These are phyloP conservation scores for Saccharomyces paradoxus DNA, from an alignment of 805 yeast species.

Conservation along the genomic window DNA sequence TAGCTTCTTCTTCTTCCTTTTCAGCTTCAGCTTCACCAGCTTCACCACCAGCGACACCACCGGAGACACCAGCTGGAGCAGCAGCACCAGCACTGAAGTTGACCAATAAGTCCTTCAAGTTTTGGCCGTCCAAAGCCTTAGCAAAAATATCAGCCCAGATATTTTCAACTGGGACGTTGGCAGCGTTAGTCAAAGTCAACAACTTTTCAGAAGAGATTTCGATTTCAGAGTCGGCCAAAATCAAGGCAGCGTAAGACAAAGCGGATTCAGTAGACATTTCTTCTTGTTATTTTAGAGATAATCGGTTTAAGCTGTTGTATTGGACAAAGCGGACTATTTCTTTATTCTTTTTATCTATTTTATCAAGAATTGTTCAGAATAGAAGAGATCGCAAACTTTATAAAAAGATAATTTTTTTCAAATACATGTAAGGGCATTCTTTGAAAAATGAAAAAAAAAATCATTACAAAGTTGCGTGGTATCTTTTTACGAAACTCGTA, in stretches of 20 bases:
- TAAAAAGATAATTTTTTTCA: not conserved
- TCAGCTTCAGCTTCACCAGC: conserved; percentile 46
- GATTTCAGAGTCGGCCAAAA: conserved; percentile 93
- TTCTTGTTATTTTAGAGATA: conserved; percentile 7
- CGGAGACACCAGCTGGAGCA: conserved; percentile 34
- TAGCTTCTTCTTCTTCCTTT: conserved; percentile 46
- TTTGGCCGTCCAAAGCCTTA: conserved; percentile 72
- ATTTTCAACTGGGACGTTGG: conserved; percentile 53
- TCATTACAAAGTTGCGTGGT: not conserved
- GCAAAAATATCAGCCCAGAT: conserved; percentile 76
- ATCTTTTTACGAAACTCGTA: not conserved
- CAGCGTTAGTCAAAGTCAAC: conserved; percentile 62
- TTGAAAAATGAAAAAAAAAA: not conserved
- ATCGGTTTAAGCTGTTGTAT: conserved; percentile 8
- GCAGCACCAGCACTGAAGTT: conserved; percentile 48
- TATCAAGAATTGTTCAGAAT: not conserved
- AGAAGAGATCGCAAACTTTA: not conserved
- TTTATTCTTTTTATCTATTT: not conserved
- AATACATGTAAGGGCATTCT: not conserved
- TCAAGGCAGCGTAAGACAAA: conserved; percentile 96
- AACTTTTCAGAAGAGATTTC: conserved; percentile 84
- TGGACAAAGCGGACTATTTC: conserved; percentile 10
- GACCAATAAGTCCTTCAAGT: conserved; percentile 60
- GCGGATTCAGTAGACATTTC: conserved; percentile 66
- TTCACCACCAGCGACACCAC: conserved; percentile 39